Evolutionary conservation across 2,329 filamentous ascomycete species (phyloP).

Genomic region (Periconia digitata): DNA sequence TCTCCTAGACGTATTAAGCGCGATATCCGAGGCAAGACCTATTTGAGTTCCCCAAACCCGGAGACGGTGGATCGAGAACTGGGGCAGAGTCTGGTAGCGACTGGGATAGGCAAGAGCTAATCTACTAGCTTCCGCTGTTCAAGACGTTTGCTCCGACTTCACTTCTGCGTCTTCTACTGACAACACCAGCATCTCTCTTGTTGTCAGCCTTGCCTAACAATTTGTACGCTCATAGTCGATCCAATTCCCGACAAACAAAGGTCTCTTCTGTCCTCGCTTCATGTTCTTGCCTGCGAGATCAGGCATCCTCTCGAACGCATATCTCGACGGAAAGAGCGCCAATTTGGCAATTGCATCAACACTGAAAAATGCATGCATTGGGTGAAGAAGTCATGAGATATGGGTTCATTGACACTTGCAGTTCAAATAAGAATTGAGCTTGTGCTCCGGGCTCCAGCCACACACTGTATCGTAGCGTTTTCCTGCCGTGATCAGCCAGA

Average conservation of each 20-base stretch:
- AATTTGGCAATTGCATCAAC: background rate
- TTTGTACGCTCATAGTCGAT: background rate
- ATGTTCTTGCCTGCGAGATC: background rate
- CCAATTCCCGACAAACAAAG: too few relatives aligned
- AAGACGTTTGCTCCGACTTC: constrained; percentile 9
- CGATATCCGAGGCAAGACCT: background rate
- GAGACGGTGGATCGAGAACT: background rate
- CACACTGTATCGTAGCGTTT: constrained; percentile 5
- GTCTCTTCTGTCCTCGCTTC: background rate
- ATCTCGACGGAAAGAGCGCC: background rate
- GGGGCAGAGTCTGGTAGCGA: constrained; percentile 8
- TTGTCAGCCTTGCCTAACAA: background rate
- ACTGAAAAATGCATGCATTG: background rate
- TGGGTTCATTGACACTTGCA: background rate
- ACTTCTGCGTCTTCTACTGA: background rate
- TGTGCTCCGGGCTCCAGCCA: constrained; percentile 1
- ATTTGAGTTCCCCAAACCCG: background rate
- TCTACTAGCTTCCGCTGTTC: constrained; percentile 13
- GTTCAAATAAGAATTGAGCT: constrained; percentile 4
- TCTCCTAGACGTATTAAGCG: background rate
- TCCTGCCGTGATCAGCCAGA: constrained; percentile 5
- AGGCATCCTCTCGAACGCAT: background rate
- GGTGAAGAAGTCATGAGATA: background rate
- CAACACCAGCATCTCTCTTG: background rate
- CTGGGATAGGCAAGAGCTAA: constrained; percentile 17